Evolutionary conservation across 1,139 yeast species (phyloP).

Genomic region (Debaryomycetaceae sp.): DNA sequence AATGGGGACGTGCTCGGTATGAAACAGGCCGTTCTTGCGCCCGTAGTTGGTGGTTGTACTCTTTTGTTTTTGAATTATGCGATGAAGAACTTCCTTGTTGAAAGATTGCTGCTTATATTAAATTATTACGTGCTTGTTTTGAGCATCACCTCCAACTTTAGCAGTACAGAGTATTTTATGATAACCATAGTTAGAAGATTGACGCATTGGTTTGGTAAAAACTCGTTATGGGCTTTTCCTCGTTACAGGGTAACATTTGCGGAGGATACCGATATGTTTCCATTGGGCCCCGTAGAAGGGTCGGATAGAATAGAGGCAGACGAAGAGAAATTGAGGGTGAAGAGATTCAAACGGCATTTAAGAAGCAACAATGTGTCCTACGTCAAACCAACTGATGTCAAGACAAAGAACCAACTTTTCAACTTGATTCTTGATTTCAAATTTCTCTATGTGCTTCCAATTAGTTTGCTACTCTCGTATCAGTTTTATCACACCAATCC

Average conservation of each 20-base stretch:
- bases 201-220: constrained; percentile 12
- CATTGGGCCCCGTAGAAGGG: constrained; percentile 19
- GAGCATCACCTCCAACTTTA: constrained; percentile 19
- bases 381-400: constrained; percentile 13
- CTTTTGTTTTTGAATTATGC: constrained; percentile 35
- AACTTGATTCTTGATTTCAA: constrained; percentile 34
- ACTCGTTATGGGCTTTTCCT: constrained; percentile 10
- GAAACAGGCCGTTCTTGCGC: constrained; percentile 33
- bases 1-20: constrained; percentile 7
- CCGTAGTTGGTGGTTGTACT: constrained; percentile 34
- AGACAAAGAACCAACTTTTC: constrained; percentile 20
- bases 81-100: constrained; percentile 24
- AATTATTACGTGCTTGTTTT: constrained; percentile 27
- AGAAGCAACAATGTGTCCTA: constrained; percentile 6
- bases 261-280: constrained; percentile 16
- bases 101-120: constrained; percentile 23
- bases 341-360: constrained; percentile 6
- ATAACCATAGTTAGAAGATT: constrained; percentile 18
- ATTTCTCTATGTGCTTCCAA: constrained; percentile 21
- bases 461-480: constrained; percentile 14
- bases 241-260: constrained; percentile 19
- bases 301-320: constrained; percentile 7
- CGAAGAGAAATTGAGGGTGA: constrained; percentile 8
- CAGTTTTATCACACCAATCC: constrained; percentile 22
- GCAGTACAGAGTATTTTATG: constrained; percentile 7